These are phyloP conservation scores for Biscogniauxia mediterranea DNA, from an alignment of 2,329 filamentous ascomycete species.

Conservation along the genomic window DNA sequence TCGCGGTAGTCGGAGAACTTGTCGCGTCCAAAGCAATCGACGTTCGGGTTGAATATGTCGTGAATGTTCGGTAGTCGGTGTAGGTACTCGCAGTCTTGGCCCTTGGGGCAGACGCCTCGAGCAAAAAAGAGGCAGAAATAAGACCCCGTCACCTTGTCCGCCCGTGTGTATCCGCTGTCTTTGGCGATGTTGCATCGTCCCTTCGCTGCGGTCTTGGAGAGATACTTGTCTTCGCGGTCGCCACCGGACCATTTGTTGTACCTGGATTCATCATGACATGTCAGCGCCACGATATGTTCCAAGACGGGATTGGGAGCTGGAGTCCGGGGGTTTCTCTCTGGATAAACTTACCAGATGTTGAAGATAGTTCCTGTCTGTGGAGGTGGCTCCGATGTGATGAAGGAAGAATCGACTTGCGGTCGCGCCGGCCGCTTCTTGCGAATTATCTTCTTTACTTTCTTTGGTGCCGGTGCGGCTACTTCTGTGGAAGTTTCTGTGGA, in stretches of 20 bases:
- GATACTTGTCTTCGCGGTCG: constrained; percentile 88
- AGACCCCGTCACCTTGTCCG: constrained; percentile 72
- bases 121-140: constrained; percentile 95
- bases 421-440: constrained; percentile 84
- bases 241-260: constrained; percentile 97
- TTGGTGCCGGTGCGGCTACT: constrained; percentile 46
- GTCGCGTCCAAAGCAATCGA: constrained; percentile 93
- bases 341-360: constrained; percentile 74
- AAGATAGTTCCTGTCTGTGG: constrained; percentile 93
- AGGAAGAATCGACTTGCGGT: constrained; percentile 83
- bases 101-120: constrained; percentile 77
- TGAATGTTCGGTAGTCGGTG: constrained; percentile 84
- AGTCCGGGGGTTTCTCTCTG: too few species aligned
- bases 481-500: constrained; percentile 45
- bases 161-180: constrained; percentile 76
- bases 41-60: constrained; percentile 89
- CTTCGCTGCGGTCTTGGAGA: constrained; percentile 77
- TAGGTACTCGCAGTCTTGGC: constrained; percentile 90
- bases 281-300: not conserved
- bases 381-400: constrained; percentile 79
- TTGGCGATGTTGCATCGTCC: constrained; percentile 83
- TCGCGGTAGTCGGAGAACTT: constrained; percentile 92
- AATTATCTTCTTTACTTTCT: constrained; percentile 86
- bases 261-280: not conserved
- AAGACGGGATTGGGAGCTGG: not conserved